Evolutionary conservation across 192 early-diverging fungal genomes (phyloP).

Genomic region (Rhizoclosmatium sp.): DNA sequence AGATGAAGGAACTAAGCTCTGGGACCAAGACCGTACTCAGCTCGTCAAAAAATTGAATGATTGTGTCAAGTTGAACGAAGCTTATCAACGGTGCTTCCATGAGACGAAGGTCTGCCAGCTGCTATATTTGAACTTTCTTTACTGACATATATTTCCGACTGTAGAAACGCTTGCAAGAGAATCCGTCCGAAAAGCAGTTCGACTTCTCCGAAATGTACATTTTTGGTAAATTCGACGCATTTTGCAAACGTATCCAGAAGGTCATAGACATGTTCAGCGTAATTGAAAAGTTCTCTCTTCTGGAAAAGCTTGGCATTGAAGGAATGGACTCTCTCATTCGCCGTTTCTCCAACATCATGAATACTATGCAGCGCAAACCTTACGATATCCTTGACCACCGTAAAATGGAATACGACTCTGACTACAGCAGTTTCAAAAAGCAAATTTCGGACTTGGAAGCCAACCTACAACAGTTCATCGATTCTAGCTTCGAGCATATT

Average conservation of each 20-base stretch:
- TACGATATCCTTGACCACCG: slow-evolving; percentile 74
- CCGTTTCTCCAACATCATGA: slow-evolving; percentile 69
- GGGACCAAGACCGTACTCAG: slow-evolving; percentile 65
- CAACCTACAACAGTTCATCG: slow-evolving; percentile 70
- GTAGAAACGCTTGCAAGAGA: slow-evolving; percentile 60
- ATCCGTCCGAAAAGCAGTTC: slow-evolving; percentile 70
- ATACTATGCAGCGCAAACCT: slow-evolving; percentile 68
- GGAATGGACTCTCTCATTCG: slow-evolving; percentile 69
- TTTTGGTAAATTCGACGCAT: slow-evolving; percentile 75
- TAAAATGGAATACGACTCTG: slow-evolving; percentile 74
- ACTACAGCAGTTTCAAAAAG: slow-evolving; percentile 71
- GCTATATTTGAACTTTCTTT: slow-evolving; percentile 28
- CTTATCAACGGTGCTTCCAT: slow-evolving; percentile 69
- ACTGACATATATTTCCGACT: slow-evolving; percentile 4
- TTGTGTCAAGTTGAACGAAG: slow-evolving; percentile 68
- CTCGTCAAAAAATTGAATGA: slow-evolving; percentile 64
- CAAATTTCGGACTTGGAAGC: slow-evolving; percentile 68
- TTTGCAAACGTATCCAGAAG: slow-evolving; percentile 75
- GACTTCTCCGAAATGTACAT: slow-evolving; percentile 77
- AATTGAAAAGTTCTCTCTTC: slow-evolving; percentile 69
- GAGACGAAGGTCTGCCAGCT: slow-evolving; percentile 61
- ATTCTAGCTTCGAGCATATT: slow-evolving; percentile 68
- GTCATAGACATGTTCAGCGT: slow-evolving; percentile 74
- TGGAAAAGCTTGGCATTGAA: slow-evolving; percentile 67
- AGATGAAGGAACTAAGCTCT: slow-evolving; percentile 68